Evolutionary conservation across 2,329 filamentous ascomycete genomes (phyloP), one percentile per base, ranked within the genome.

Genomic region (Volutella citrinella): DNA sequence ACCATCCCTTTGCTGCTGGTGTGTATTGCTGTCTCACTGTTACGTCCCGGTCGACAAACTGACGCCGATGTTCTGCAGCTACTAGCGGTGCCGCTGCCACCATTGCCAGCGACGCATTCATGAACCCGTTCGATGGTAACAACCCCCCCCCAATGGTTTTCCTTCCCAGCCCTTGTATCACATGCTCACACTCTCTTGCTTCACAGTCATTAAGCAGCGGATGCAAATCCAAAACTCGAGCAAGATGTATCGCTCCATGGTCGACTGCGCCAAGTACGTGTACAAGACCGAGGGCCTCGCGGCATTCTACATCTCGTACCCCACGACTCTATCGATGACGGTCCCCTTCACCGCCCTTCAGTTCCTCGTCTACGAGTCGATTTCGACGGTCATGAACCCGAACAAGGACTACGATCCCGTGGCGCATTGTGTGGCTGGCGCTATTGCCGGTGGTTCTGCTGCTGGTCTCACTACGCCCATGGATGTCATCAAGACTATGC

Each of bases 71-170:
- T 26, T 27, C 15, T 23, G 25, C 59, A 95, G 93, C 88, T 43
- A 84, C 88, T 44, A 95, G 89, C 59, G 93, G 93, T 65, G 91
- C 93, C 41, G 87, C 87, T 52, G 93, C 93, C 46, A 97, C 93
- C 7, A 96, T 97, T 60, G 87, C 91, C 21, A 96, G 90, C 61
- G 93, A 98, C 70, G 93, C 93, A 34, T 80, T 98, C 48, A 98
- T 98, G 93, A 98, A 97, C 59, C 93, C 93, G 15, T 98, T 98
- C 61, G 93, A 98, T 68, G 89, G 89, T 95, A 76, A 55, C n/a
- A n/a, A n/a, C n/a, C n/a, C n/a, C n/a, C n/a, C n/a, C n/a, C n/a
- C n/a, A n/a, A n/a, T n/a, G n/a, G n/a, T n/a, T n/a, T n/a, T n/a
- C n/a, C n/a, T n/a, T n/a, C n/a, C n/a, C n/a, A n/a, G n/a, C n/a